Conservation (phyloP, 108 stramenopile species). For the Skeletonema menzelii region DNA sequence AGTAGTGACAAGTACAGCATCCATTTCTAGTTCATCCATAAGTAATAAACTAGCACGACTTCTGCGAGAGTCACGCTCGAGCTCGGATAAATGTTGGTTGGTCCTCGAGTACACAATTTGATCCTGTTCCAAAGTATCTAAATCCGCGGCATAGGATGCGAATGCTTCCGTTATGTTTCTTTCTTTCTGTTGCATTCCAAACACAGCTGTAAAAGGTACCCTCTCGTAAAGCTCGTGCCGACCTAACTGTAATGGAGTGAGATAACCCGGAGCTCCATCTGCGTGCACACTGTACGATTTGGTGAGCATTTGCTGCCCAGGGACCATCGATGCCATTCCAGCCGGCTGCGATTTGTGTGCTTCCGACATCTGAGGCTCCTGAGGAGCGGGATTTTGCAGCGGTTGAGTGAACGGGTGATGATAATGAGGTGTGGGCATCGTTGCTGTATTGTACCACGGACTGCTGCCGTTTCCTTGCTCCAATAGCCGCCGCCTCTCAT, state of each 20-base stretch:
- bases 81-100: conserved; percentile 36
- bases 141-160: conserved; percentile 76
- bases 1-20: conserved; percentile 78
- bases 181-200: conserved; percentile 79
- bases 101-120: conserved; percentile 31
- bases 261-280: conserved; percentile 52
- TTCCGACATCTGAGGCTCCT: not conserved
- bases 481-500: not conserved
- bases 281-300: conserved; percentile 69
- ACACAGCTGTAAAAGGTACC: conserved; percentile 80
- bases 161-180: conserved; percentile 65
- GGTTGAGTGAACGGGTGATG: no score
- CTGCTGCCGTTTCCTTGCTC: not conserved
- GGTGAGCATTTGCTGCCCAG: conserved; percentile 45
- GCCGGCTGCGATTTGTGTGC: conserved; percentile 15
- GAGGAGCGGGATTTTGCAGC: not conserved
- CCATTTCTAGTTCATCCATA: conserved; percentile 83
- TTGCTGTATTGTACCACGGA: not conserved
- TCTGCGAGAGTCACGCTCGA: conserved; percentile 49
- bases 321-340: conserved; percentile 15
- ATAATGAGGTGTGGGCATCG: not conserved
- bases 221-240: conserved; percentile 77
- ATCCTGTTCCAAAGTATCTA: conserved; percentile 65
- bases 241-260: conserved; percentile 77
- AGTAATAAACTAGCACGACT: conserved; percentile 69